Conservation (phyloP, 495 filamentous ascomycete species). For the Penicillium diatomitis region DNA sequence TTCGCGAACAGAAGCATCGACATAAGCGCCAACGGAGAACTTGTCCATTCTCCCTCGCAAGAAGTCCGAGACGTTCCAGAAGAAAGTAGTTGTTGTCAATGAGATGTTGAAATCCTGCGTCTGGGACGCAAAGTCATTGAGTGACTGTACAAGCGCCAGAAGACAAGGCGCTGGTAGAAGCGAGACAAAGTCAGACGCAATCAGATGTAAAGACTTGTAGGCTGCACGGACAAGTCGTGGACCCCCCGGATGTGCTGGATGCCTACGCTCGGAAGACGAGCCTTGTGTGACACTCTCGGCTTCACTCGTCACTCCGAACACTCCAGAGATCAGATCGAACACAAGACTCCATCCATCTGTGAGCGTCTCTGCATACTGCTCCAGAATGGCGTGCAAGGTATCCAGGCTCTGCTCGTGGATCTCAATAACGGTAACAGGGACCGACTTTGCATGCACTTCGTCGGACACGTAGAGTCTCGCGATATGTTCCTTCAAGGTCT, state of each 20-base stretch:
- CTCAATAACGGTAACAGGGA: slow-evolving; percentile 53
- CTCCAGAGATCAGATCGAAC: slow-evolving; percentile 77
- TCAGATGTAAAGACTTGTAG: slow-evolving; percentile 80
- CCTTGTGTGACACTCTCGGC: slow-evolving; percentile 11
- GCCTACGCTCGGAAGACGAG: slow-evolving; percentile 14
- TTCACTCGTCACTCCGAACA: slow-evolving; percentile 49
- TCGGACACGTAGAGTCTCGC: slow-evolving; percentile 39
- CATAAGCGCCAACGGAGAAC: slow-evolving; percentile 36
- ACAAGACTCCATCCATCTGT: slow-evolving; percentile 73
- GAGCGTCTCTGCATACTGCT: slow-evolving; percentile 80
- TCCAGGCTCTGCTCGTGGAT: slow-evolving; percentile 79
- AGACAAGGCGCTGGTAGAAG: slow-evolving; percentile 71
- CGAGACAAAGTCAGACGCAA: slow-evolving; percentile 87
- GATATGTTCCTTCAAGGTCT: slow-evolving; percentile 52
- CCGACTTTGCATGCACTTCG: slow-evolving; percentile 17
- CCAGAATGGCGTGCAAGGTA: slow-evolving; percentile 69
- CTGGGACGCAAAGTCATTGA: slow-evolving; percentile 80
- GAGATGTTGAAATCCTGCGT: slow-evolving; percentile 92
- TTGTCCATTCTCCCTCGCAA: slow-evolving; percentile 44
- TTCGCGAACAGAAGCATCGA: slow-evolving; percentile 33
- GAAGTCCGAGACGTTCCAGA: slow-evolving; percentile 90
- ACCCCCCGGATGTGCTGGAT: slow-evolving; percentile 44
- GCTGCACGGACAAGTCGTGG: slow-evolving; percentile 69
- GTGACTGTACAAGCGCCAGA: slow-evolving; percentile 74
- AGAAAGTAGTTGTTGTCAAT: slow-evolving; percentile 85